These are phyloP conservation scores for Ramaria rubella DNA, from an alignment of 768 basidiomycete species.

Conservation along the genomic window DNA sequence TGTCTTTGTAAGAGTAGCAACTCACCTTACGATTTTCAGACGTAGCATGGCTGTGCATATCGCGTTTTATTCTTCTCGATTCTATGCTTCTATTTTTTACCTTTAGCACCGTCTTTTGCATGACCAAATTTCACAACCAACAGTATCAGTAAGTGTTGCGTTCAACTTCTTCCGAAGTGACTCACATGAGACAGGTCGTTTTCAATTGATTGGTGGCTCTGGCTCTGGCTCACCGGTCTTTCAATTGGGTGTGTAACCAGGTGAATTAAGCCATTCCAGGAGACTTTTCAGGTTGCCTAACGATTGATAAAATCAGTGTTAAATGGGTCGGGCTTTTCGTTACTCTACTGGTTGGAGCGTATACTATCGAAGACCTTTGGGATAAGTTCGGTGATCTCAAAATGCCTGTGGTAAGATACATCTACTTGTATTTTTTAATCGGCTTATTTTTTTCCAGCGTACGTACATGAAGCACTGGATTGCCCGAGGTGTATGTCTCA, in stretches of 20 bases:
- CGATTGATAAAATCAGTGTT: slow-evolving; percentile 46
- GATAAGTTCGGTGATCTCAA: slow-evolving; percentile 94
- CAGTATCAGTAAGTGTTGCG: slow-evolving; percentile 69
- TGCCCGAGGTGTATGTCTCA: slow-evolving; percentile 79
- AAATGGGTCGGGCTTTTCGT: slow-evolving; percentile 97
- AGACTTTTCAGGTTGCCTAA: not conserved
- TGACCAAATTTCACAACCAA: slow-evolving; percentile 96
- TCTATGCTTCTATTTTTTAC: slow-evolving; percentile 99
- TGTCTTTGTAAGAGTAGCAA: not conserved
- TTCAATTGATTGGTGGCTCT: slow-evolving; percentile 95
- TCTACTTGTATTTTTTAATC: slow-evolving; percentile 12
- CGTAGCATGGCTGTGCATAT: slow-evolving; percentile 94
- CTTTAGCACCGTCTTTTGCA: slow-evolving; percentile 89
- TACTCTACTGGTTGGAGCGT: slow-evolving; percentile 88
- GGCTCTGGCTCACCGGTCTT: slow-evolving; percentile 87
- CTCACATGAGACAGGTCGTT: slow-evolving; percentile 57
- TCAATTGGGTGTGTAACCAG: slow-evolving; percentile 95
- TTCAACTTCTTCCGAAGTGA: not conserved
- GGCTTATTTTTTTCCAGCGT: slow-evolving; percentile 39
- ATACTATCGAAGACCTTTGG: slow-evolving; percentile 98
- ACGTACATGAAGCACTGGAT: slow-evolving; percentile 89
- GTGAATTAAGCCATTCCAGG: slow-evolving; percentile 31
- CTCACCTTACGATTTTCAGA: slow-evolving; percentile 44
- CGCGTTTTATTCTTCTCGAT: slow-evolving; percentile 94
- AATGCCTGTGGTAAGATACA: slow-evolving; percentile 72